Evolutionary conservation across 352 stramenopile genomes (phyloP), one percentile per base, ranked within the genome.

Genomic region (Globisporangium mamillatum): DNA sequence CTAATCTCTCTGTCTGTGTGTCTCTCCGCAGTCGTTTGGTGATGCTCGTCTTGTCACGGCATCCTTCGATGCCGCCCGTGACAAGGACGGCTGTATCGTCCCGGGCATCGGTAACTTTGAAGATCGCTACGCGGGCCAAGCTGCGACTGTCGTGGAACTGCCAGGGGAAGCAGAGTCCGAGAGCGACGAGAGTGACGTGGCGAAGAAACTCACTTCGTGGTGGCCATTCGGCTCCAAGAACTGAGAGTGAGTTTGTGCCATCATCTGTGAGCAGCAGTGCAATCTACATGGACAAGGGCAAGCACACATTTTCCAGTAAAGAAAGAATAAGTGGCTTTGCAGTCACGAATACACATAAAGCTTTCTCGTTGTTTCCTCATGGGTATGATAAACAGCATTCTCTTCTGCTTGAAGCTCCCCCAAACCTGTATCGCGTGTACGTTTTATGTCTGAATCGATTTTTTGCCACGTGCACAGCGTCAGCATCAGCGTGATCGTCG

Each of bases 71-170:
- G 66, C 74, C 8, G 69, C 74, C n/a, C 83, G 79, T 12, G 84
- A 84, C 65, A 77, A 68, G 63, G 78, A 85, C 25, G 81, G 84
- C 2, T 75, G 77, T 66, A 90, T 92, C 63, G 70, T 95, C 3
- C 88, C 88, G 4, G 88, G 88, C 34, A 82, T 95, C 46, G 88
- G 88, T 20, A 71, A 80, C 56, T 95, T 95, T 72, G 88, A 95
- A 80, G 70, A 73, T 0, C 85, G 88, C 25, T 95, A 95, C 36
- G 34, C 82, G 10, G 81, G 79, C n/a, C 65, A 67, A 0, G 61
- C 79, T 2, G 84, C 66, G 36, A 56, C 64, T 8, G 72, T 79
- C 38, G 70, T 86, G 41, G 73, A 84, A 53, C 63, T 77, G 22
- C 63, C 63, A 20, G 70, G 68, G 25, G 73, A 76, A 32, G 75